Base-by-base conservation (phyloP, 805 yeast species). In the Candida nanaspora region DNA sequence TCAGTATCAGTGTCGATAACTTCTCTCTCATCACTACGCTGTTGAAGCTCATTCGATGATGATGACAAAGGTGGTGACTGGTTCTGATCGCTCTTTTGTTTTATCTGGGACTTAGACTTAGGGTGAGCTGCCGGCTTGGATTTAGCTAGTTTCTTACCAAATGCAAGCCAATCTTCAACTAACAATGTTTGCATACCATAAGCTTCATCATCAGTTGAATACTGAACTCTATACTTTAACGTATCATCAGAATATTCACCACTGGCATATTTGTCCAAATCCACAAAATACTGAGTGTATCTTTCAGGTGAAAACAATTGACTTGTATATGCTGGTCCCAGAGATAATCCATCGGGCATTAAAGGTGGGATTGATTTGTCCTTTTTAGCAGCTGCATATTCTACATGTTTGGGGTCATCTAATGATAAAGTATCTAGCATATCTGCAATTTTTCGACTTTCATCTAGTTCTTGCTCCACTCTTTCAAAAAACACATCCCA, bases 301-400 rank as follows among this genome's bases (percentile, higher is more conserved):
- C 77, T 65, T 31, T 74, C 70, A 0, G 95, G 95, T 0, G 91
- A 69, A 48, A 84, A 84, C 26, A 78, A 55, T 62, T 86, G 94
- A 2, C 80, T 74, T 2, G 63, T 61, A 55, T 81, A 85, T 0
- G 82, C 96, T 2, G 95, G 96, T 0, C 96, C 96, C 30, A 80
- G 56, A 1, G 74, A 68, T 18, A 65, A 42, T 13, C 61, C 56
- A 2, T 47, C 50, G 4, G 93, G 91, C 74, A 70, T 81, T 36
- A 61, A 65, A 39, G 66, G 74, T 31, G 71, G 95, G 66, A 65
- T 73, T 0, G 91, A 75, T 41, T 72, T 77, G 58, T 86, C 95
- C 19, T 38, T 54, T 16, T 21, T 25, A 7, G 45, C 45, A 3
- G 48, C 21, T 11, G 36, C 37, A 28, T 31, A 42, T n/a, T 42